Evolutionary conservation across 305 asterid genomes (phyloP), one percentile per base, ranked within the genome.

Genomic region (Solanum hybrid): DNA sequence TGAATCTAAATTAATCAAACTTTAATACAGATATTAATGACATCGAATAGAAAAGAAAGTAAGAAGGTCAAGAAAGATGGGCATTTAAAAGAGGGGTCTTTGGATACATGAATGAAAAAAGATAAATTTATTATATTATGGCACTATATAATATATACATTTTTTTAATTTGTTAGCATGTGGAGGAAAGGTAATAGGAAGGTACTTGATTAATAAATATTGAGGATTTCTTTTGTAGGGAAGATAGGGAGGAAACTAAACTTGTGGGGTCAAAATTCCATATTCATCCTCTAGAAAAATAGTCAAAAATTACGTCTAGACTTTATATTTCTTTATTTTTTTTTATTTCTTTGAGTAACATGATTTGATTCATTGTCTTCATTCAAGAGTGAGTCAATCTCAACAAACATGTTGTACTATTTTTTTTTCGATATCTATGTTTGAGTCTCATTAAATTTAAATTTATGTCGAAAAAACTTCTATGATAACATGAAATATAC

Each of bases 241-340:
- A 26, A 80, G 73, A 42, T 82, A 19, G 32, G 56, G 66, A 35
- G 6, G 75, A 35, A 26, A 38, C 2, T 9, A 22, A 11, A 73
- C 38, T 77, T 73, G 71, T 51, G 69, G 78, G 88, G 32, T 24
- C 88, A 71, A 73, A 89, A 85, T 85, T 73, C 85, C 35, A 73
- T 5, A 81, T 11, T 32, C 31, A 78, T 36, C 38, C 13, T 2
- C 60, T 78, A 35, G 2, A 24, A 73, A 82, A 89, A 29, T 15
- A 24, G 78, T 73, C 85, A 89, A 84, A 42, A 22, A 79, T 72
- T 89, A 77, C 90, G 76, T 73, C 86, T 89, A 76, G 78, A 84
- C 40, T 73, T 72, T 31, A 42, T n/a, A 13, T 10, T 11, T 78
- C 1, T 38, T 79, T 38, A 38, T 35, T 35, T 81, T 24, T 81